Conservation (phyloP, 768 basidiomycete species). For the Pleurotus platypus region DNA sequence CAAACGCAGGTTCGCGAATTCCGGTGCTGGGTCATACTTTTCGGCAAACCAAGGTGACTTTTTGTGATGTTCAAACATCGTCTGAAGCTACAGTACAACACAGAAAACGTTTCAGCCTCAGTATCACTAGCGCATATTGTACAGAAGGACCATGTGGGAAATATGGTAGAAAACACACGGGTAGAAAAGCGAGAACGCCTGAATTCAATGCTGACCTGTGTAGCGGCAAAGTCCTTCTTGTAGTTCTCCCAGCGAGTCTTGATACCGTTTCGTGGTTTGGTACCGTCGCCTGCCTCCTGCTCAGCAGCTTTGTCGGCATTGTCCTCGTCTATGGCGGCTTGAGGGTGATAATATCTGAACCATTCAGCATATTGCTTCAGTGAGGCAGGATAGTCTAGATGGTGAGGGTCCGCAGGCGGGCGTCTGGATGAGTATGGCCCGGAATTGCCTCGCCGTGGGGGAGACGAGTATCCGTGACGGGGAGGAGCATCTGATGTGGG, state of each 20-base stretch:
- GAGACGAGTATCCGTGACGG: constrained; percentile 58
- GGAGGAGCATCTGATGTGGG: constrained; percentile 56
- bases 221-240: constrained; percentile 83
- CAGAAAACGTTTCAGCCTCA: constrained; percentile 29
- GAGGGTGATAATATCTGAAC: constrained; percentile 76
- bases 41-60: constrained; percentile 97
- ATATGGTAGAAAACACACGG: constrained; percentile 20
- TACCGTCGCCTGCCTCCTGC: constrained; percentile 77
- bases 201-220: constrained; percentile 65
- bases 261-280: constrained; percentile 82
- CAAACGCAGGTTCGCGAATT: constrained; percentile 66
- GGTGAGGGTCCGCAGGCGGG: constrained; percentile 74
- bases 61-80: constrained; percentile 93
- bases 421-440: constrained; percentile 49
- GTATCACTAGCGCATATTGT: constrained; percentile 14
- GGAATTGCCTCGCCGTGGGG: constrained; percentile 59
- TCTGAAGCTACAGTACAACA: constrained; percentile 73
- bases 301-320: constrained; percentile 81
- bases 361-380: constrained; percentile 86
- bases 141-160: constrained; percentile 19
- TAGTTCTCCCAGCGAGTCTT: constrained; percentile 88
- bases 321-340: constrained; percentile 80
- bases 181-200: constrained; percentile 11
- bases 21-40: constrained; percentile 82
- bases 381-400: constrained; percentile 76